These are phyloP conservation scores for Monilinia polystroma DNA, from an alignment of 2,329 filamentous ascomycete species.

Conservation along the genomic window DNA sequence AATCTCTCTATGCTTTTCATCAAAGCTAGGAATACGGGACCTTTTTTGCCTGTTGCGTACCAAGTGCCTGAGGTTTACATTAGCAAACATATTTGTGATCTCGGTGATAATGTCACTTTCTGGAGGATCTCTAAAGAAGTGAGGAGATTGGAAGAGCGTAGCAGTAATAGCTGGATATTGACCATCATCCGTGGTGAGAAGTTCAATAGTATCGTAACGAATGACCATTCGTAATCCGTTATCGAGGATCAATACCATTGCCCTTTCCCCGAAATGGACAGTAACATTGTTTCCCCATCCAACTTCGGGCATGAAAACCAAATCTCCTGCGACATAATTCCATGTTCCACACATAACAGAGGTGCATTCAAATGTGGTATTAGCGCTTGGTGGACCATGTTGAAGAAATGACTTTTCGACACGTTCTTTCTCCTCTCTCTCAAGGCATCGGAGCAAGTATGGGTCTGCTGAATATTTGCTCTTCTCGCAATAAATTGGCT, in stretches of 20 bases:
- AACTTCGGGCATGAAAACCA: slow-evolving; percentile 46
- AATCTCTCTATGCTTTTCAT: slow-evolving; percentile 42
- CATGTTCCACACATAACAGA: slow-evolving; percentile 47
- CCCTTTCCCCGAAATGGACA: slow-evolving; percentile 41
- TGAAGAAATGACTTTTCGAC: slow-evolving; percentile 5
- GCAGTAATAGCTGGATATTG: slow-evolving; percentile 46
- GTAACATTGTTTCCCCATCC: slow-evolving; percentile 44
- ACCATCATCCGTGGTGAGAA: slow-evolving; percentile 46
- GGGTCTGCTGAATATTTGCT: slow-evolving; percentile 32
- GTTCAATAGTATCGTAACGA: slow-evolving; percentile 24
- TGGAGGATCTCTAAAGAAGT: slow-evolving; percentile 44
- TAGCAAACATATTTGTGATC: slow-evolving; percentile 15
- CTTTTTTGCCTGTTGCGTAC: slow-evolving; percentile 28
- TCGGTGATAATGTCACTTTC: slow-evolving; percentile 22
- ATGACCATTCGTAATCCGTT: slow-evolving; percentile 51
- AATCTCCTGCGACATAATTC: slow-evolving; percentile 42
- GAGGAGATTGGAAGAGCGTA: slow-evolving; percentile 52
- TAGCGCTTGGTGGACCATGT: slow-evolving; percentile 27
- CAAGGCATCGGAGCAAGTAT: slow-evolving; percentile 29
- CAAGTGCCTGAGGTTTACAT: slow-evolving; percentile 4
- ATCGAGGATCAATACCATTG: slow-evolving; percentile 44
- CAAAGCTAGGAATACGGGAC: slow-evolving; percentile 40
- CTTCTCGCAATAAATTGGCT: slow-evolving; percentile 33
- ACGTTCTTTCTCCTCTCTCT: slow-evolving; percentile 29
- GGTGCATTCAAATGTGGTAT: slow-evolving; percentile 39